Evolutionary conservation across 2,329 filamentous ascomycete genomes (phyloP), one percentile per base, ranked within the genome.

Genomic region (Claviceps pazoutovae): DNA sequence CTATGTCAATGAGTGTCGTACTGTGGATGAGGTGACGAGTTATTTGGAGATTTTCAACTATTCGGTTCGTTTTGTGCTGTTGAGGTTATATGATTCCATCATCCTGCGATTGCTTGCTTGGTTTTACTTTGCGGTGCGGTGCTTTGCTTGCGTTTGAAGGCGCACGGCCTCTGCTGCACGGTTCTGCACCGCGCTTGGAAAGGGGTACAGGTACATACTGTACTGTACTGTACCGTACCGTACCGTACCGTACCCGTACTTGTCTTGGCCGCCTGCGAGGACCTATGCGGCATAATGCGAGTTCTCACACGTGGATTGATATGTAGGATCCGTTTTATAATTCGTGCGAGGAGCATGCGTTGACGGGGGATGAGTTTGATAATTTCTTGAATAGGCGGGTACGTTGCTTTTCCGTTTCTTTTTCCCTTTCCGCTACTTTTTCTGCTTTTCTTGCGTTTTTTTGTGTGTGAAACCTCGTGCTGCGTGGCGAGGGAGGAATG

Each of bases 1-100:
- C 36, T 71, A 74, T 59, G 68, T 81, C 53, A 60, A 67, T 9
- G 62, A 70, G 46, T 80, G 75, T 60, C 69, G 64, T 21, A 66
- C 68, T 36, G 74, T 80, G 47, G 54, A 63, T 3, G 78, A 82
- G 62, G 65, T 64, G 51, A 80, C 76, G 17, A 71, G 67, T 56
- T 82, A 78, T 60, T 56, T 81, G 23, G 75, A 81, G 61, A 76
- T 80, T 39, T 71, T 78, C 58, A 81, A 80, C 57, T 81, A 79
- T 57, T 74, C 76, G 60, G 78, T 80, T 62, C 56, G 19, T 13
- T 51, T 11, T 16, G 46, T 13, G 21, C 38, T 5, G 26, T 21
- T 3, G 5, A 13, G 5, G 14, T 6, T 47, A 3, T 47, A 3
- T 26, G 23, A 26, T 26, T 26, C 5, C 23, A 26, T 26, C 1